These are phyloP conservation scores for Podospora australis DNA, from an alignment of 495 filamentous ascomycete genomes.

Conservation along the genomic window DNA sequence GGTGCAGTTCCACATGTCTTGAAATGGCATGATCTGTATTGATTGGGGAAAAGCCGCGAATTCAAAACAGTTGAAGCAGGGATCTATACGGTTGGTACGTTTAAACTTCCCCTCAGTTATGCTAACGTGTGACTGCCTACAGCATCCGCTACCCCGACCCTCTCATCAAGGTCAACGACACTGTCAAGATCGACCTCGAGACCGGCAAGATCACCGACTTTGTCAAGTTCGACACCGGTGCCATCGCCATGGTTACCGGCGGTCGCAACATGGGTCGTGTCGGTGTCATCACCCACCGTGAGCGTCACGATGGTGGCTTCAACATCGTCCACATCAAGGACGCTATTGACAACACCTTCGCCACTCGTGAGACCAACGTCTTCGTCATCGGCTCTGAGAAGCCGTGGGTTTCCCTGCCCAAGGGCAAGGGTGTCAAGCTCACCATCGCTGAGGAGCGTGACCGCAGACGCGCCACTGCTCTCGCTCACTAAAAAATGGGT, in stretches of 20 bases:
- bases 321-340: slow-evolving; percentile 99
- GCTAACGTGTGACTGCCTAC: slow-evolving; percentile 34
- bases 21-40: no score
- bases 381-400: slow-evolving; percentile 97
- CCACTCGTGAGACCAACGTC: slow-evolving; percentile 96
- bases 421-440: slow-evolving; percentile 99
- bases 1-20: no score
- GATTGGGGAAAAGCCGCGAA: no score
- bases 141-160: slow-evolving; percentile 99
- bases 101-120: slow-evolving; percentile 17
- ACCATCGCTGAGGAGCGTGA: slow-evolving; percentile 97
- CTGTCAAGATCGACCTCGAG: slow-evolving; percentile 94
- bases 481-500: slow-evolving; percentile 38
- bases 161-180: slow-evolving; percentile 98
- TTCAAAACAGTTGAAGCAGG: slow-evolving; percentile 19
- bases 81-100: slow-evolving; percentile 44
- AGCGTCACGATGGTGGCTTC: slow-evolving; percentile 99
- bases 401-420: slow-evolving; percentile 97
- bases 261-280: slow-evolving; percentile 99
- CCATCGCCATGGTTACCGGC: slow-evolving; percentile 95
- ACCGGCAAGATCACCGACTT: slow-evolving; percentile 96
- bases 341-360: slow-evolving; percentile 98
- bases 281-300: slow-evolving; percentile 98
- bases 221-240: slow-evolving; percentile 95
- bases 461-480: slow-evolving; percentile 75